Evolutionary conservation across 208 protist genomes (phyloP).

Genomic region (Leishmania braziliensis): DNA sequence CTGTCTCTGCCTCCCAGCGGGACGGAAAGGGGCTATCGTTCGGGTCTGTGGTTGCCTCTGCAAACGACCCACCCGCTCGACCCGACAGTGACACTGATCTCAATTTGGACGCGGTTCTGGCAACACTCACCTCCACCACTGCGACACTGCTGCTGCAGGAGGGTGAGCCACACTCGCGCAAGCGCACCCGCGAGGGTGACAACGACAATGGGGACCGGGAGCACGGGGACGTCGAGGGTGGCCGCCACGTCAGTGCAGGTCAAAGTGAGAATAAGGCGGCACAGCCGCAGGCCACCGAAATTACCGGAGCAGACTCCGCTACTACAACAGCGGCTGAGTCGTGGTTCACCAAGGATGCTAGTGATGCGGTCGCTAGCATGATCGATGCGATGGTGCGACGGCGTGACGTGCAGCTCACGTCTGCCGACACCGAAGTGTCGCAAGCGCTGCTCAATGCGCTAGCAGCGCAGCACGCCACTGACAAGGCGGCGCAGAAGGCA

Average conservation of each 20-base stretch:
- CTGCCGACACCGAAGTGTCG: conserved; percentile 26
- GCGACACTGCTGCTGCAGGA: conserved; percentile 9
- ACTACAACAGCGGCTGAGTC: not conserved
- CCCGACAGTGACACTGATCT: not conserved
- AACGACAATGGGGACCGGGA: not conserved
- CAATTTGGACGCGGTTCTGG: not conserved
- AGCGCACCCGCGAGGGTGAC: not conserved
- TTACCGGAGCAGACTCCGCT: not conserved
- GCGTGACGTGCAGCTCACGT: conserved; percentile 26
- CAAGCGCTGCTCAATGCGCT: conserved; percentile 21
- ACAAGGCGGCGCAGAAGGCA: conserved; percentile 1
- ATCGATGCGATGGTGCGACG: conserved; percentile 29
- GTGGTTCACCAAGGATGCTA: conserved; percentile 24
- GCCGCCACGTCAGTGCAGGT: not conserved
- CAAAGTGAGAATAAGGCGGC: not conserved
- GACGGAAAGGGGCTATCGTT: conserved; percentile 26
- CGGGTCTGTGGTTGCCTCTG: not conserved
- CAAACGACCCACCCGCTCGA: not conserved
- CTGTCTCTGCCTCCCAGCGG: conserved; percentile 4
- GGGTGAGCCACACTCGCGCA: not conserved
- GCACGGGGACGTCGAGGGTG: not conserved
- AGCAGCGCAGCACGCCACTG: conserved; percentile 21
- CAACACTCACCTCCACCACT: conserved; percentile 12
- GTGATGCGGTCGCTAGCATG: conserved; percentile 23
- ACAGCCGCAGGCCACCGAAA: not conserved